Evolutionary conservation across 2,329 filamentous ascomycete genomes (phyloP).

Genomic region (Chaetoscypha palmicola): DNA sequence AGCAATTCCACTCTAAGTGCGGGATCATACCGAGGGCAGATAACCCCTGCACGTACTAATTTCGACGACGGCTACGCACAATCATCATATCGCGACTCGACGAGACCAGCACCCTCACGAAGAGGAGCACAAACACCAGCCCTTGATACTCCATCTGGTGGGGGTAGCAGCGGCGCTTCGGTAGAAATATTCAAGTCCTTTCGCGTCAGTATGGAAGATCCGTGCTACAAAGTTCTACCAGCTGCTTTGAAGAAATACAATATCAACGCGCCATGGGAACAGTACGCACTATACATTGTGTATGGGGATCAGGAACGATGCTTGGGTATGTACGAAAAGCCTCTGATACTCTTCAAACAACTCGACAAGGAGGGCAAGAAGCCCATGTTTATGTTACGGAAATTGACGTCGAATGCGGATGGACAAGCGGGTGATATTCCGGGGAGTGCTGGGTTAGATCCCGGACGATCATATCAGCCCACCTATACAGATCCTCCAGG

Average conservation of each 20-base stretch:
- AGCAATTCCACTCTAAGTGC: conserved; percentile 45
- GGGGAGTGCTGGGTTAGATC: conserved; percentile 24
- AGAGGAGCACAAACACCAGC: conserved; percentile 57
- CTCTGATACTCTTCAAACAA: conserved; percentile 93
- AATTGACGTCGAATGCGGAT: conserved; percentile 30
- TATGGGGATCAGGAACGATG: conserved; percentile 98
- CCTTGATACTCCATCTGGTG: conserved; percentile 50
- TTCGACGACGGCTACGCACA: conserved; percentile 39
- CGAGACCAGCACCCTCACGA: conserved; percentile 36
- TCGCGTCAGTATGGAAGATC: conserved; percentile 95
- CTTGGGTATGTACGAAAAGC: conserved; percentile 84
- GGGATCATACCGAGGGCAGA: conserved; percentile 49
- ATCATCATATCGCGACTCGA: conserved; percentile 28
- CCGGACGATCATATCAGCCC: conserved; percentile 13
- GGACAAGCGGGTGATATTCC: conserved; percentile 38
- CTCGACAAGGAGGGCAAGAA: conserved; percentile 95
- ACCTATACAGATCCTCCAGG: conserved; percentile 28
- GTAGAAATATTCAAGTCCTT: conserved; percentile 99
- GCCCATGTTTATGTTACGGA: conserved; percentile 95
- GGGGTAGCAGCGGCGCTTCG: conserved; percentile 41
- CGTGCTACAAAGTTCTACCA: conserved; percentile 92
- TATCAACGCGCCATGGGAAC: conserved; percentile 94
- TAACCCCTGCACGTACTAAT: conserved; percentile 48
- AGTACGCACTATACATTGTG: conserved; percentile 96
- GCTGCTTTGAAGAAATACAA: conserved; percentile 97